Evolutionary conservation across 2,329 filamentous ascomycete species (phyloP).

Genomic region (Exophiala oligosperma): DNA sequence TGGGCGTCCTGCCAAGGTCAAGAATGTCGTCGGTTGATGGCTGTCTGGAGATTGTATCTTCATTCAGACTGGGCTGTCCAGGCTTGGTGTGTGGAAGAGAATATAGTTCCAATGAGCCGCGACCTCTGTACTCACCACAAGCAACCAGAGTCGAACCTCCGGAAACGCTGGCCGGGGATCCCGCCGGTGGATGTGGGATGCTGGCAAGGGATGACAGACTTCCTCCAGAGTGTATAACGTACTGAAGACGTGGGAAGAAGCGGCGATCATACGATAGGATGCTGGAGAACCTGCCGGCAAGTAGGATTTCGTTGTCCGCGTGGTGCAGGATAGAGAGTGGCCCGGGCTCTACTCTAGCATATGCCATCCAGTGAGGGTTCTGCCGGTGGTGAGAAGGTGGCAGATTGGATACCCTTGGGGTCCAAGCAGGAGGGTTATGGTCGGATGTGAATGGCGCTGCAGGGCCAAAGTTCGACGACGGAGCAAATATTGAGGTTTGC

Average conservation of each 20-base stretch:
- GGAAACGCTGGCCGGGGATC: slow-evolving; percentile 45
- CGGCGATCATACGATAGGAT: slow-evolving; percentile 88
- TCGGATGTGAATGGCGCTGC: slow-evolving; percentile 6
- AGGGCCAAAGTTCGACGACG: slow-evolving; percentile 7
- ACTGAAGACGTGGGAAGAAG: slow-evolving; percentile 74
- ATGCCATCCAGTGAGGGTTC: slow-evolving; percentile 39
- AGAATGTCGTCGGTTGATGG: slow-evolving; percentile 11
- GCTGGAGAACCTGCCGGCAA: slow-evolving; percentile 84
- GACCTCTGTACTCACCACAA: slow-evolving; percentile 86
- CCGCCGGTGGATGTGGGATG: slow-evolving; percentile 61
- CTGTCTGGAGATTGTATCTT: neutral
- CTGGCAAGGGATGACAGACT: slow-evolving; percentile 65
- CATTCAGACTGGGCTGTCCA: neutral
- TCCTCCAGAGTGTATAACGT: slow-evolving; percentile 81
- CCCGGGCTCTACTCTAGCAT: slow-evolving; percentile 75
- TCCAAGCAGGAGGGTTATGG: slow-evolving; percentile 3
- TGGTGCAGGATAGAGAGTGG: slow-evolving; percentile 82
- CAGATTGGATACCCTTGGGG: neutral
- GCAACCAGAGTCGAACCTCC: slow-evolving; percentile 68
- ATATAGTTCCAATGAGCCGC: slow-evolving; percentile 88
- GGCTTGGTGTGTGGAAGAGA: slow-evolving; percentile 43
- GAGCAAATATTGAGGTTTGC: slow-evolving; percentile 1
- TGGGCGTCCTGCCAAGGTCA: neutral
- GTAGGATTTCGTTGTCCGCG: slow-evolving; percentile 76
- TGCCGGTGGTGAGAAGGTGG: slow-evolving; percentile 10